Conservation (phyloP, 2,329 filamentous ascomycete genomes). For the Torrubiellomyces zombiae region DNA sequence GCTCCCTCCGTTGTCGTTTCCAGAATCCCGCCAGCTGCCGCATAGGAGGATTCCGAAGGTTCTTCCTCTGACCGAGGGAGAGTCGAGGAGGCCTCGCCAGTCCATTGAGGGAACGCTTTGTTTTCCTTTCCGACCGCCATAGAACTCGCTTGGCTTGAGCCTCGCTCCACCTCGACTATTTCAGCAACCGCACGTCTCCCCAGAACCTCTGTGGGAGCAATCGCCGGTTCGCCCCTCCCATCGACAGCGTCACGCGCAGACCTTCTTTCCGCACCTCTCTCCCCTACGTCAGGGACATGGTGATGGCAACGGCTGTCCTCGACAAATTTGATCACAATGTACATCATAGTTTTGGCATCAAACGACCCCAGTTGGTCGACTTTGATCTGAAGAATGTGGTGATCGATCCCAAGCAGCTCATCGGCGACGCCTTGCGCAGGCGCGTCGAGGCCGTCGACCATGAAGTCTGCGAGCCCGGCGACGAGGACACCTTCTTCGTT, state of each 20-base stretch:
- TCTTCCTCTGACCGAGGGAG: conserved; percentile 99
- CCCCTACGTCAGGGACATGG: conserved; percentile 35
- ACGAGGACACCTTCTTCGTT: conserved; percentile 96
- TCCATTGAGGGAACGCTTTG: conserved; percentile 77
- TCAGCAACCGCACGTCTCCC: too few relatives aligned
- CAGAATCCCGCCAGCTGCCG: conserved; percentile 78
- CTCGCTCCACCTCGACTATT: neutral
- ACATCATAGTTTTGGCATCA: conserved; percentile 31
- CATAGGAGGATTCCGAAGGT: conserved; percentile 96
- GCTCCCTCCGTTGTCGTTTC: conserved; percentile 33
- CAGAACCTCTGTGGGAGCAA: too few relatives aligned
- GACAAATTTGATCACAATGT: conserved; percentile 34
- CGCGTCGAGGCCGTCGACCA: conserved; percentile 73
- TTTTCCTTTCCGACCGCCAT: conserved; percentile 92
- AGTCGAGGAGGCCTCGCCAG: conserved; percentile 97
- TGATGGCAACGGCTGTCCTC: conserved; percentile 46
- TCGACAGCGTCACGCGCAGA: too few relatives aligned
- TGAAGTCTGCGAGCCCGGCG: conserved; percentile 75
- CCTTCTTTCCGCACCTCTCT: too few relatives aligned
- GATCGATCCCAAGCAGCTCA: conserved; percentile 55
- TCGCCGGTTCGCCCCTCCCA: too few relatives aligned
- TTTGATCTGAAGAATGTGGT: conserved; percentile 23
- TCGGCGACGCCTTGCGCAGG: conserved; percentile 72
- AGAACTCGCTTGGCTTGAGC: conserved; percentile 42
- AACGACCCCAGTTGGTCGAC: conserved; percentile 23